phyloP scores from a whole-genome alignment of 2,329 filamentous ascomycete genomes.

The Talaromyces albobiverticillius region DNA sequence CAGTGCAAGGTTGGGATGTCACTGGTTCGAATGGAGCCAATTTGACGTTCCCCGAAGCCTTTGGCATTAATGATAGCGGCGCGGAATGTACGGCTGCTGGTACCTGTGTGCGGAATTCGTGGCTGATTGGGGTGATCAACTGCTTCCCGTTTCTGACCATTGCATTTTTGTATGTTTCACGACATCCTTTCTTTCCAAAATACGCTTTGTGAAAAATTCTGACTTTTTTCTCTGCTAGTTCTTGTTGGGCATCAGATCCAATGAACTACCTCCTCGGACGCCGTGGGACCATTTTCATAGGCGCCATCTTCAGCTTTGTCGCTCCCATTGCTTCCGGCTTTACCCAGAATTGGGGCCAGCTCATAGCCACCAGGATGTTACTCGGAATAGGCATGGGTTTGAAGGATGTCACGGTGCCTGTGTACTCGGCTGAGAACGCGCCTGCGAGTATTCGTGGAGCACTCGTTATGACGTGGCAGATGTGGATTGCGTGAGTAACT shows the following conservation, averaged over 20 bases:
- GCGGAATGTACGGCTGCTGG: constrained; percentile 14
- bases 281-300: constrained; percentile 63
- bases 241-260: constrained; percentile 56
- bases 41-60: constrained; percentile 47
- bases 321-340: constrained; percentile 66
- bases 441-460: constrained; percentile 55
- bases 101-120: constrained; percentile 40
- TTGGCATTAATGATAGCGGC: constrained; percentile 43
- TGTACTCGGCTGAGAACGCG: constrained; percentile 55
- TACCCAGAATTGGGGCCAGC: constrained; percentile 57
- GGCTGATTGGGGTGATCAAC: constrained; percentile 66
- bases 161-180: constrained; percentile 31
- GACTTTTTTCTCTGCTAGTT: too few species aligned
- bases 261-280: constrained; percentile 46
- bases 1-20: constrained; percentile 54
- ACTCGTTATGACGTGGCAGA: constrained; percentile 56
- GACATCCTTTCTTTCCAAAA: too few species aligned
- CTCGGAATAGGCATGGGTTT: constrained; percentile 62
- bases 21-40: constrained; percentile 55
- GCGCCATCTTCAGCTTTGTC: constrained; percentile 62
- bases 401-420: constrained; percentile 56
- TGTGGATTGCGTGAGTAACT: constrained; percentile 55
- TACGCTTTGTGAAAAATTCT: too few species aligned
- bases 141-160: constrained; percentile 55
- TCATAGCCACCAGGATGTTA: constrained; percentile 56